phyloP scores from a whole-genome alignment of 1,284 basidiomycete species.

The Rhodotorula sp. region DNA sequence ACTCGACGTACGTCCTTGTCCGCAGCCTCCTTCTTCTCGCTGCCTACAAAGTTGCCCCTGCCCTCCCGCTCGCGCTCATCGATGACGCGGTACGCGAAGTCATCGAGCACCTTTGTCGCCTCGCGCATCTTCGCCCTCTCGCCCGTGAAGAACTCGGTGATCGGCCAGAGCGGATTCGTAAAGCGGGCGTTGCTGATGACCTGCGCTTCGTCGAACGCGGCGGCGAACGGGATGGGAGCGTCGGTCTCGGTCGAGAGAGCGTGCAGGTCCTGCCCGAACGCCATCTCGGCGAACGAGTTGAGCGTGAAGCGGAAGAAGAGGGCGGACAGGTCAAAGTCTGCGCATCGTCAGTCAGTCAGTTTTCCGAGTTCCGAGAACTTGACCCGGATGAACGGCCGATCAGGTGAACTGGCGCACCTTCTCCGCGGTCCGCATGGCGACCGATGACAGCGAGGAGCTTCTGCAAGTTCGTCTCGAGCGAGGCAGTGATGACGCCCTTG shows the following conservation, averaged over 20 bases:
- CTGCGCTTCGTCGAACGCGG: slow-evolving; percentile 49
- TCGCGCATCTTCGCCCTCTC: slow-evolving; percentile 39
- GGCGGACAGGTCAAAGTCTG: slow-evolving; percentile 22
- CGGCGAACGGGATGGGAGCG: slow-evolving; percentile 47
- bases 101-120: slow-evolving; percentile 43
- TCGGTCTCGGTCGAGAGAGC: slow-evolving; percentile 39
- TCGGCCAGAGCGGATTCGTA: slow-evolving; percentile 26
- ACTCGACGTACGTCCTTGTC: slow-evolving; percentile 13
- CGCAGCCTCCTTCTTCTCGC: slow-evolving; percentile 16
- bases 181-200: slow-evolving; percentile 43
- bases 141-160: slow-evolving; percentile 43
- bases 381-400: background rate
- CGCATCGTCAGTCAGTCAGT: too few species aligned
- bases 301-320: slow-evolving; percentile 41
- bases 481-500: slow-evolving; percentile 27
- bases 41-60: slow-evolving; percentile 6
- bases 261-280: slow-evolving; percentile 28
- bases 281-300: slow-evolving; percentile 27
- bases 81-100: slow-evolving; percentile 46
- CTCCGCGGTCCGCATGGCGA: slow-evolving; percentile 36
- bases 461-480: slow-evolving; percentile 40
- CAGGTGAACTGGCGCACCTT: slow-evolving; percentile 11
- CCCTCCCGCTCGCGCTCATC: slow-evolving; percentile 37
- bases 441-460: slow-evolving; percentile 46
- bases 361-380: background rate